phyloP scores from a whole-genome alignment of 345 rosid genomes.

The Boechera retrofracta region DNA sequence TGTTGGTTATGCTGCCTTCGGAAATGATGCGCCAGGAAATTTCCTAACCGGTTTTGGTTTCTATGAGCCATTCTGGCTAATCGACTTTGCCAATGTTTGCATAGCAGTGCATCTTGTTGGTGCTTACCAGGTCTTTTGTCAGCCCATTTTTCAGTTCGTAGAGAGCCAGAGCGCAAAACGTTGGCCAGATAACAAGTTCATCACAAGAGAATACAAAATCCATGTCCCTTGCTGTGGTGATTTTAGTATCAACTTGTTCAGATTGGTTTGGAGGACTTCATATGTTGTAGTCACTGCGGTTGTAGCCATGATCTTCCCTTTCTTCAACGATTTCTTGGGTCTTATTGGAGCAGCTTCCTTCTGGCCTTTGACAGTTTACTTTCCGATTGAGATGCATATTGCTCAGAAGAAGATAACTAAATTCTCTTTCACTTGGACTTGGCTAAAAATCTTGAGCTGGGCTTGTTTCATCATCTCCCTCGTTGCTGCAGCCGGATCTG shows the following conservation, averaged over 20 bases:
- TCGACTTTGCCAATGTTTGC: constrained; percentile 87
- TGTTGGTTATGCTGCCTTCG: constrained; percentile 87
- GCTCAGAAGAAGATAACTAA: constrained; percentile 56
- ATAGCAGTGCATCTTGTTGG: constrained; percentile 79
- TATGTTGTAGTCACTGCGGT: constrained; percentile 71
- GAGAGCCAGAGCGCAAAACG: constrained; percentile 54
- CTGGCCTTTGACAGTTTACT: constrained; percentile 90
- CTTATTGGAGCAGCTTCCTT: constrained; percentile 85
- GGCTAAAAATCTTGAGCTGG: constrained; percentile 73
- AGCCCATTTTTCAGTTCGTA: constrained; percentile 70
- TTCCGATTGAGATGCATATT: constrained; percentile 89
- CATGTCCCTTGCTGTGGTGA: constrained; percentile 55
- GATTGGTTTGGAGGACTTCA: constrained; percentile 71
- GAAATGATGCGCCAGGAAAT: constrained; percentile 82
- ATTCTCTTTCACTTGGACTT: constrained; percentile 70
- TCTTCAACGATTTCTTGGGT: constrained; percentile 90
- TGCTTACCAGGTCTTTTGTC: constrained; percentile 88
- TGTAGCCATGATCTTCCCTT: constrained; percentile 84
- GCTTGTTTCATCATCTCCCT: constrained; percentile 66
- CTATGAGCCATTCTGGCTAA: constrained; percentile 85
- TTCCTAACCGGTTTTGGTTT: constrained; percentile 90
- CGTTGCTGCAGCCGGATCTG: constrained; percentile 72
- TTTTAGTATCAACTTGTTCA: constrained; percentile 58
- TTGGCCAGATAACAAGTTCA: constrained; percentile 73
- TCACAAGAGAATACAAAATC: constrained; percentile 56